Percentiles rank a stretch among this genome's conserved stretches.
These are phyloP conservation scores for Cladosporium austrohemisphaericum DNA, from an alignment of 2,329 filamentous ascomycete genomes.

Conservation along the genomic window DNA sequence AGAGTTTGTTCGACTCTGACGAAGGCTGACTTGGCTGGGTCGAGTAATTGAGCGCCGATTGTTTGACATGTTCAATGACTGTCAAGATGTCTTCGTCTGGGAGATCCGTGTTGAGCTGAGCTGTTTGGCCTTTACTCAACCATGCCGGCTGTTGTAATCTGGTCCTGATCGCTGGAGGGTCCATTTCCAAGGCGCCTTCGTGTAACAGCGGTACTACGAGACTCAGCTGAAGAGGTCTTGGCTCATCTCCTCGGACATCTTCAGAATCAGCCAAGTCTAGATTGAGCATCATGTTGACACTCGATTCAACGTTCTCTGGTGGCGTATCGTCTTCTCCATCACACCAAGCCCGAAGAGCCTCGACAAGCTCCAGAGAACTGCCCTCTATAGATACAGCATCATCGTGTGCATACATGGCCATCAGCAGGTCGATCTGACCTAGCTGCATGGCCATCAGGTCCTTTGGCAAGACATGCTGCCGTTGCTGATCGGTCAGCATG, in stretches of 20 bases:
- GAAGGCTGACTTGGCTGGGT: neutral
- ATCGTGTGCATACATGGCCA: conserved; percentile 49
- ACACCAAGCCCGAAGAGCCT: conserved; percentile 17
- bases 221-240: conserved; percentile 32
- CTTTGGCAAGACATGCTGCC: conserved; percentile 12
- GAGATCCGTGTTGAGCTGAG: conserved; percentile 38
- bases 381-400: conserved; percentile 32
- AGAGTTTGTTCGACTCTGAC: neutral
- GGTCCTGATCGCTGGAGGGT: conserved; percentile 42
- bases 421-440: conserved; percentile 46
- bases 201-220: conserved; percentile 35
- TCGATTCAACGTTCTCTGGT: neutral
- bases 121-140: conserved; percentile 50
- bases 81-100: conserved; percentile 45
- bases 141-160: conserved; percentile 49
- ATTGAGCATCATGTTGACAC: conserved; percentile 8
- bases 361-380: conserved; percentile 11
- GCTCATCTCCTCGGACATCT: neutral
- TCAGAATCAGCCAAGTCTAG: conserved; percentile 1
- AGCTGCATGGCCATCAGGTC: conserved; percentile 17
- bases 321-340: conserved; percentile 10
- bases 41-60: conserved; percentile 32
- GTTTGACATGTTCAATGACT: conserved; percentile 45
- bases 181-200: conserved; percentile 21
- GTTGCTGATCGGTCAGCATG: neutral